Evolutionary conservation across 768 basidiomycete genomes (phyloP).

Genomic region (Mycena filopes): DNA sequence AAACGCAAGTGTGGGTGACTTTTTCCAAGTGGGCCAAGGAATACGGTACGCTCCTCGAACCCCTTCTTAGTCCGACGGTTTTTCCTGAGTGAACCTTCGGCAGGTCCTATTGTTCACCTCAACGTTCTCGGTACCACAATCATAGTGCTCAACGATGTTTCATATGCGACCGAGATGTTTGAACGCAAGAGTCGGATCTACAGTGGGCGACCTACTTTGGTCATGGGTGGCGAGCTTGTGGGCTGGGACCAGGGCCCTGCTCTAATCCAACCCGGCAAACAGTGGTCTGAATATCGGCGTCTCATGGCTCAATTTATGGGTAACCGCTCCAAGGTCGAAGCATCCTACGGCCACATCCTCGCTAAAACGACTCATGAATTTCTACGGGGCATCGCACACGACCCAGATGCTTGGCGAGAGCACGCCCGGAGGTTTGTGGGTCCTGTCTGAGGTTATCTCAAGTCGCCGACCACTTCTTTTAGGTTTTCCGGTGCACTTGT

Average conservation of each 20-base stretch:
- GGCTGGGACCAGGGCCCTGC: constrained; percentile 35
- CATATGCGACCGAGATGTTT: constrained; percentile 44
- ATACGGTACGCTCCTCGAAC: neutral
- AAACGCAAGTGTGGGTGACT: neutral
- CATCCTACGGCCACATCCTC: constrained; percentile 22
- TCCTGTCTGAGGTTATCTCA: neutral
- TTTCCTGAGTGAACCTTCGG: neutral
- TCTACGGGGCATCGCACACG: constrained; percentile 20
- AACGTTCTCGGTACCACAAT: constrained; percentile 41
- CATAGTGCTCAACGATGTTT: constrained; percentile 41
- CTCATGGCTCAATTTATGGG: constrained; percentile 36
- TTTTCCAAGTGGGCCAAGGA: constrained; percentile 4
- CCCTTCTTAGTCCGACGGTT: neutral
- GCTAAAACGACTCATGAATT: constrained; percentile 27
- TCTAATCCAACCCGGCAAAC: constrained; percentile 26
- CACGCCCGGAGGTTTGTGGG: constrained; percentile 25
- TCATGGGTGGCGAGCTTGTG: constrained; percentile 43
- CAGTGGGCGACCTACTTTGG: constrained; percentile 38
- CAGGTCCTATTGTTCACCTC: constrained; percentile 32
- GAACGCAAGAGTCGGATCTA: constrained; percentile 41
- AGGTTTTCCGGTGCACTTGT: constrained; percentile 41
- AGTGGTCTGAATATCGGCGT: constrained; percentile 35
- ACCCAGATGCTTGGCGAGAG: constrained; percentile 28
- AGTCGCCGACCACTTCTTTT: neutral
- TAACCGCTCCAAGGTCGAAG: constrained; percentile 33